phyloP scores from a whole-genome alignment of 345 rosid genomes.

The Linum trigynum region DNA sequence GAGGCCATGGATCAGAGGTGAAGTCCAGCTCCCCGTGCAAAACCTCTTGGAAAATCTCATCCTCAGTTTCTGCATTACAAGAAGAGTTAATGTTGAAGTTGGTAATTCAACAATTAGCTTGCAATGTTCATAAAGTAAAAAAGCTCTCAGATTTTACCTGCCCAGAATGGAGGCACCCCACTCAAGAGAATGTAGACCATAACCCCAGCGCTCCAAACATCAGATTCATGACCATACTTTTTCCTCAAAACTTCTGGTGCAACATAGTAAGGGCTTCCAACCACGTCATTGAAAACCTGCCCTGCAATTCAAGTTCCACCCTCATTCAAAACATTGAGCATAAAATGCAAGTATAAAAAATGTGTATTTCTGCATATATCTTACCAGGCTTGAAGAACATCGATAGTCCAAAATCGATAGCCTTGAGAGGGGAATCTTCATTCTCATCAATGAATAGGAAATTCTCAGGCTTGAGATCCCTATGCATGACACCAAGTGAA shows the following conservation, averaged over 20 bases:
- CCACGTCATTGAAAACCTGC: not conserved
- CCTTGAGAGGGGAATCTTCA: not conserved
- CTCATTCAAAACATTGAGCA: too few relatives aligned
- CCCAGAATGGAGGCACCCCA: not conserved
- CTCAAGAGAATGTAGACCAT: not conserved
- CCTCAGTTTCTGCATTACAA: not conserved
- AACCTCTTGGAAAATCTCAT: not conserved
- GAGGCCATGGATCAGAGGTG: conserved; percentile 1
- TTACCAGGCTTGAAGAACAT: not conserved
- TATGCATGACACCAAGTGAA: not conserved
- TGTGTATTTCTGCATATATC: not conserved
- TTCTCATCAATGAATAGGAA: conserved; percentile 1
- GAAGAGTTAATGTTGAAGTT: not conserved
- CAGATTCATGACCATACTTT: not conserved
- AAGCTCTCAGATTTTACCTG: not conserved
- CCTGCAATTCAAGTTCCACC: not conserved
- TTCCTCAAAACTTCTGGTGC: not conserved
- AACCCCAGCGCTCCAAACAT: not conserved
- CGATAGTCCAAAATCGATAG: not conserved
- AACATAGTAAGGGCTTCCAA: not conserved
- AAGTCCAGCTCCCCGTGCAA: not conserved
- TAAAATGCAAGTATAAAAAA: too few relatives aligned
- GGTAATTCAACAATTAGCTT: not conserved
- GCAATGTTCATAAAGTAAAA: too few relatives aligned
- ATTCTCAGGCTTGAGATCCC: conserved; percentile 6